Conservation (phyloP, 257 asterid species). For the Salvia splendens region DNA sequence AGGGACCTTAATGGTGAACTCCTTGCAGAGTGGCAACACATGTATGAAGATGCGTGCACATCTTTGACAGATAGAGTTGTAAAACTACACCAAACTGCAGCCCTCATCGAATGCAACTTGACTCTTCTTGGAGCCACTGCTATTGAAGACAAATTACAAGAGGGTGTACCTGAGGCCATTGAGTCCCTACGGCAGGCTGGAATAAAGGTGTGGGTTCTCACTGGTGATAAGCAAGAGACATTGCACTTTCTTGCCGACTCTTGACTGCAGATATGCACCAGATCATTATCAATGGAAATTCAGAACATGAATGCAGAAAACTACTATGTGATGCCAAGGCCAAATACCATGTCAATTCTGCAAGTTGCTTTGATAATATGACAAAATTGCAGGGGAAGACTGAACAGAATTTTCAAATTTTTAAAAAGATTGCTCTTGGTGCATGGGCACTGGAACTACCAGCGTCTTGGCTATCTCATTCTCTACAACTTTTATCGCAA, state of each 20-base stretch:
- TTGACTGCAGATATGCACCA: conserved; percentile 90
- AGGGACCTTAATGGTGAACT: conserved; percentile 70
- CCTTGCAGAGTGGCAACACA: conserved; percentile 83
- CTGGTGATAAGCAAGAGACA: conserved; percentile 99
- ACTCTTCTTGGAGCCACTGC: conserved; percentile 95
- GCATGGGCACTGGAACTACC: conserved; percentile 99
- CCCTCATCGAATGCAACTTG: conserved; percentile 81
- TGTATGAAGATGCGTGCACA: conserved; percentile 97
- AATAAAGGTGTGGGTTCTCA: conserved; percentile 96
- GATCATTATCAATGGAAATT: conserved; percentile 83
- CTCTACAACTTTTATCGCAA: conserved; percentile 94
- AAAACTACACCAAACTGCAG: conserved; percentile 86
- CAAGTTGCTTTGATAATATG: conserved; percentile 39
- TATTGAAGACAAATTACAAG: conserved; percentile 95
- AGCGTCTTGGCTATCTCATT: conserved; percentile 88
- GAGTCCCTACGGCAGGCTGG: conserved; percentile 97
- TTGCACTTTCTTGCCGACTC: conserved; percentile 93
- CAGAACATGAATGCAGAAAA: conserved; percentile 84
- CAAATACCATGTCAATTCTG: conserved; percentile 54
- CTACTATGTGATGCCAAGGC: conserved; percentile 78
- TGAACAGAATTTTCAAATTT: conserved; percentile 65
- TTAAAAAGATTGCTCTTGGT: conserved; percentile 88
- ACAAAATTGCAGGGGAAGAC: conserved; percentile 41
- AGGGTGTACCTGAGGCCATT: conserved; percentile 95
- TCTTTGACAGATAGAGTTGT: conserved; percentile 86